phyloP scores from a whole-genome alignment of 2,329 filamentous ascomycete genomes.

The Dryadomyces sulphureus region DNA sequence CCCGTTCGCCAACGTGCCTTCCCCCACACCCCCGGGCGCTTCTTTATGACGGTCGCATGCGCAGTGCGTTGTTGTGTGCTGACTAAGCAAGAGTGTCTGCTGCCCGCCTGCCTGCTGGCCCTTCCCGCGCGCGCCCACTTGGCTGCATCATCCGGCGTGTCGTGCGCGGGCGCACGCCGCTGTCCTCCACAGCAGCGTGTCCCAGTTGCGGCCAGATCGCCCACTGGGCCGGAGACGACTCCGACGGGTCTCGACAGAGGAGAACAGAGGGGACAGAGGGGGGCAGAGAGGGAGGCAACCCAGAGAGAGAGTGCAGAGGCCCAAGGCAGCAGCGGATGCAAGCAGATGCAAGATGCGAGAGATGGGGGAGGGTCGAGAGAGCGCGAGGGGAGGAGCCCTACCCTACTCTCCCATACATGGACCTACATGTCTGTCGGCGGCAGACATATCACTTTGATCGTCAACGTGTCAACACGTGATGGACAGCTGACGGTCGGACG shows the following conservation, averaged over 20 bases:
- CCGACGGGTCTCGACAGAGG: neutral
- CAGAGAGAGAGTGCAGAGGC: too few species aligned
- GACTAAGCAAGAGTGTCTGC: too few species aligned
- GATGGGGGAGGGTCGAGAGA: too few species aligned
- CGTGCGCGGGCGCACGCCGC: neutral
- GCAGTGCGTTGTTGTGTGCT: neutral
- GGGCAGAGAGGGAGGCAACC: neutral
- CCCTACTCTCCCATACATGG: too few species aligned
- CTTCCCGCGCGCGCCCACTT: neutral
- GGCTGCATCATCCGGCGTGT: neutral
- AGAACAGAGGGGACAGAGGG: neutral
- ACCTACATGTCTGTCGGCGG: neutral
- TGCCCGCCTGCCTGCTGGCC: neutral
- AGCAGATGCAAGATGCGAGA: neutral
- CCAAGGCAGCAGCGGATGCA: neutral
- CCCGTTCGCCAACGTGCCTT: neutral
- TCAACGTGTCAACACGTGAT: neutral
- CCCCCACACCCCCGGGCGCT: too few species aligned
- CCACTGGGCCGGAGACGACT: neutral
- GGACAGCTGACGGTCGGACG: neutral
- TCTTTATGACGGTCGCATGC: neutral
- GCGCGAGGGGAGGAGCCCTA: too few species aligned
- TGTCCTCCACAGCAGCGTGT: neutral
- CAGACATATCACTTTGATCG: neutral
- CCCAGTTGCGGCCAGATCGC: neutral